phyloP scores from a whole-genome alignment of 164 flowering plant species.

The Stephania japonica region DNA sequence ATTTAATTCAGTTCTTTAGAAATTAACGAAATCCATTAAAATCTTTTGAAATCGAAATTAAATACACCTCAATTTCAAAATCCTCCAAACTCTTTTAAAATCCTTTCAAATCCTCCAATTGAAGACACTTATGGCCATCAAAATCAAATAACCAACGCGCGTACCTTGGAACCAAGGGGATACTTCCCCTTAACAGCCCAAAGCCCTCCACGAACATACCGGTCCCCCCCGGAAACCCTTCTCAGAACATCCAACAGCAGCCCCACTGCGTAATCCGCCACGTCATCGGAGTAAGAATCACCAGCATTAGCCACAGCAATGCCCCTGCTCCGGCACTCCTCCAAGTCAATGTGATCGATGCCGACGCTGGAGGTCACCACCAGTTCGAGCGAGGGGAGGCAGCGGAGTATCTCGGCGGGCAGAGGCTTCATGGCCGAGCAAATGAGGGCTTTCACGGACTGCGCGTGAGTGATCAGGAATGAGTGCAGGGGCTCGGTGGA shows the following conservation, averaged over 20 bases:
- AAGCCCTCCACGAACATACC: conserved; percentile 15
- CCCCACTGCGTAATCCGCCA: conserved; percentile 45
- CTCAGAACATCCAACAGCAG: conserved; percentile 29
- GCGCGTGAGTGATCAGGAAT: conserved; percentile 15
- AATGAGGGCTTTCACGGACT: conserved; percentile 25
- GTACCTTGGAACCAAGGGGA: background rate
- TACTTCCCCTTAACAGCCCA: conserved; percentile 12
- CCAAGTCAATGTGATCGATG: conserved; percentile 43
- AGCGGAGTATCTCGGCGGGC: conserved; percentile 23
- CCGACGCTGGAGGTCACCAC: conserved; percentile 35
- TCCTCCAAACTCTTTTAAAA: too few relatives aligned
- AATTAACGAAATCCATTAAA: too few relatives aligned
- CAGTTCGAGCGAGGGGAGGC: conserved; percentile 34
- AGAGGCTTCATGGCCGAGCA: conserved; percentile 13
- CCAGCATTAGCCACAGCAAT: conserved; percentile 41
- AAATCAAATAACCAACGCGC: too few relatives aligned
- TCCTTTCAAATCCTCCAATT: too few relatives aligned
- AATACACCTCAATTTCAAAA: too few relatives aligned
- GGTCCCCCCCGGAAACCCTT: conserved; percentile 20
- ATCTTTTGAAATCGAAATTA: too few relatives aligned
- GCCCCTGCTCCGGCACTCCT: conserved; percentile 38
- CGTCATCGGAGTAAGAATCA: conserved; percentile 39
- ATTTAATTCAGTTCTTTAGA: too few relatives aligned
- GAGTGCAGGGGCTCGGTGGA: conserved; percentile 4
- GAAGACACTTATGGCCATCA: too few relatives aligned